These are phyloP conservation scores for Quercus glauca DNA, from an alignment of 306 rosid species.

Conservation along the genomic window DNA sequence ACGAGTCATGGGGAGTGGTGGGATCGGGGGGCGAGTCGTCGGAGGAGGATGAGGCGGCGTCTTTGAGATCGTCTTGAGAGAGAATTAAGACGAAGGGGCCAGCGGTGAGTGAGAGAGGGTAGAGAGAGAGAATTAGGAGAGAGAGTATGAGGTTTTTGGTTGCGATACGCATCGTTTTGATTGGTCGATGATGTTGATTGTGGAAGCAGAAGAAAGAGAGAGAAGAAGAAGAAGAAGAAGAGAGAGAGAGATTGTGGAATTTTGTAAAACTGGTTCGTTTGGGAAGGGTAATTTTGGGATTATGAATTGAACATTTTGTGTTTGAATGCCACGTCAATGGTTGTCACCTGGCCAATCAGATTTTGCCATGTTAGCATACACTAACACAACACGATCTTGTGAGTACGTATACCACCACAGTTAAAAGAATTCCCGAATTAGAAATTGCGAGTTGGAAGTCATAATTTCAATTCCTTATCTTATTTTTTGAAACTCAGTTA, in stretches of 20 bases:
- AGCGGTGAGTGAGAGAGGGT: slow-evolving; percentile 40
- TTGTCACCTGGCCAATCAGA: background rate
- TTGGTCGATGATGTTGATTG: no score
- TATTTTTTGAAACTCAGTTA: no score
- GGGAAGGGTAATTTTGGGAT: slow-evolving; percentile 1
- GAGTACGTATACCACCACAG: no score
- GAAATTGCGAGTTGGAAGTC: no score
- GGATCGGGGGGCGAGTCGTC: slow-evolving; percentile 57
- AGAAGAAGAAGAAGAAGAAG: background rate
- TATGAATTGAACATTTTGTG: background rate
- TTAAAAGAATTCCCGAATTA: no score
- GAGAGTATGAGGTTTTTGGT: slow-evolving; percentile 25
- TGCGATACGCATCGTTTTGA: slow-evolving; percentile 27
- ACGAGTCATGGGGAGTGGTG: slow-evolving; percentile 40
- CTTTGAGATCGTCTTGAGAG: slow-evolving; percentile 76
- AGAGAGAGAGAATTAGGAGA: slow-evolving; percentile 45
- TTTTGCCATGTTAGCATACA: slow-evolving; percentile 14
- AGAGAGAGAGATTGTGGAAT: background rate
- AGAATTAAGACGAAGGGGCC: slow-evolving; percentile 70
- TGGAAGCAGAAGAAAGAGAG: no score
- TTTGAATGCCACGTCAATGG: slow-evolving; percentile 22
- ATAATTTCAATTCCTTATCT: no score
- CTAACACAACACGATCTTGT: no score
- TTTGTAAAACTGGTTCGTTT: background rate
- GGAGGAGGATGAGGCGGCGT: slow-evolving; percentile 20